Evolutionary conservation across 2,329 filamentous ascomycete genomes (phyloP), one percentile per base, ranked within the genome.

Genomic region (Fusarium mundagurra): DNA sequence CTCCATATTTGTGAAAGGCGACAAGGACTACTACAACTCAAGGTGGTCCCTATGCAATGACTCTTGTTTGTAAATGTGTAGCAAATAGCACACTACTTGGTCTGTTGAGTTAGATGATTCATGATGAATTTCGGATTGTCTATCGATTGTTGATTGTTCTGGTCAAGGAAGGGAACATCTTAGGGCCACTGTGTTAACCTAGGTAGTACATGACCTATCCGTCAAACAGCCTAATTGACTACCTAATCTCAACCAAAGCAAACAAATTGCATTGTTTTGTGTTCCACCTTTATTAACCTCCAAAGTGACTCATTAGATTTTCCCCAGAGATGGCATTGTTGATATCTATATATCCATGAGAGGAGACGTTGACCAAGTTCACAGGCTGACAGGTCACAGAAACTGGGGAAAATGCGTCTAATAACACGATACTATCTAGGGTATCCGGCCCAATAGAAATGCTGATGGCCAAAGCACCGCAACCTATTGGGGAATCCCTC

Each of bases 361-460:
- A 29, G 17, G 27, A 50, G 31, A 38, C 22, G 20, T 17, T 59
- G 16, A 22, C 41, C 24, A 50, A 51, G 43, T 51, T 31, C 16
- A 18, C 36, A 38, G 10, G 10, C 20, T 38, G 18, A 20, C 33
- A 31, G 36, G 34, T 22, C 38, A 27, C n/a, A 22, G 24, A 61
- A 70, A 65, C 48, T 57, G 50, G 61, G 61, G 60, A 43, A 69
- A 31, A 55, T 39, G 41, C 20, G 55, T 60, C n/a, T 12, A 45
- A 60, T 27, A 45, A 17, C 43, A 65, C 24, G 27, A 20, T 33
- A 34, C n/a, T 44, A 48, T 48, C 27, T 48, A 54, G 31, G 54
- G 34, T 38, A 43, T 55, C 61, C 33, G 20, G 38, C 39, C 53
- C 48, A 61, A 71, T 72, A 41, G 57, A 44, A 53, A 64, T 33